Base-by-base conservation (phyloP, 768 basidiomycete genomes). In the Cyclocybe aegerita region DNA sequence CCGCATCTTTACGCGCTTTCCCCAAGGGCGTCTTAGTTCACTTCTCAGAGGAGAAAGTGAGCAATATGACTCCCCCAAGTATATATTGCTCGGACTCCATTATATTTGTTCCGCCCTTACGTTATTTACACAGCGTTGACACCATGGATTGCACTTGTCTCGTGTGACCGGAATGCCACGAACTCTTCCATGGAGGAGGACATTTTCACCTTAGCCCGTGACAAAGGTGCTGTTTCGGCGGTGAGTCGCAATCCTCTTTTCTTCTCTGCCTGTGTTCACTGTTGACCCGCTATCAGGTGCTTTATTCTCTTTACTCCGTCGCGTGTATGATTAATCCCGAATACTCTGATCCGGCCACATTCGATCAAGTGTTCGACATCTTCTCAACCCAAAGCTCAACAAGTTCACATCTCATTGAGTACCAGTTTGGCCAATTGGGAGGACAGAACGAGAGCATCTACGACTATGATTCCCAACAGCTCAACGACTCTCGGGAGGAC, bases 61-160 rank as follows among this genome's bases (percentile, higher is more conserved):
- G 68, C 23, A 72, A 76, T 50, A 64, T 69, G 30, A 78, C 74
- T 38, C 79, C 82, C 70, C 68, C 82, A 43, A 72, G 74, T 76
- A 50, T 65, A 74, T 62, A 9, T 7, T 14, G 44, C 43, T 43
- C 10, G 15, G 23, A 16, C 32, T 11, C 29, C 5, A 46, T 37
- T 44, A 46, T 46, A 36, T 37, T 46, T 39, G 31, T 43, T 16
- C 32, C 15, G 10, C 43, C 3, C 23, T 57, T 55, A 23, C 43
- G 48, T 45, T 47, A 2, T 47, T 23, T 61, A 58, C 51, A 33
- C 63, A 80, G 87, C 89, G 2, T 74, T 70, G 4, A 90, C 93
- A 0, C 92, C 94, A 3, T 97, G 93, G 93, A 88, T 97, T 59
- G 94, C 94, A 9, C 77, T 94, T 55, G 80, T 97, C 43, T 79